Conservation (phyloP, 1,284 basidiomycete genomes). For the Ceratobasidium sp. region DNA sequence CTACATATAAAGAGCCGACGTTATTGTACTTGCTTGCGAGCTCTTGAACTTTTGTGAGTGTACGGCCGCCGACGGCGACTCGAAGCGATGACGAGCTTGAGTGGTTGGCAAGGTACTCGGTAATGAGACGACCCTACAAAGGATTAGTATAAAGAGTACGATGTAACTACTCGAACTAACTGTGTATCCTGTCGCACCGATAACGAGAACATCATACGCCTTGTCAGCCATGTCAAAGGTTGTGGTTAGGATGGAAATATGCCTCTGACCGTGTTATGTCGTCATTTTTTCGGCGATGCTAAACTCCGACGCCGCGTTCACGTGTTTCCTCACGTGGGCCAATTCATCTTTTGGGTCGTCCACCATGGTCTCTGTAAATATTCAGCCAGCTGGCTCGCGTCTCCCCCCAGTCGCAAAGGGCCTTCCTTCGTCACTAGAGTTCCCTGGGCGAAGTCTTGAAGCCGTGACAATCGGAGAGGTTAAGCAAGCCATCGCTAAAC, state of each 20-base stretch:
- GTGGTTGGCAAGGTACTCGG: conserved; percentile 37
- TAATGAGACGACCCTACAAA: conserved; percentile 35
- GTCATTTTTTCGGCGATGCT: too few relatives aligned
- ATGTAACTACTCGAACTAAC: conserved; percentile 5
- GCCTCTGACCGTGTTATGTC: too few relatives aligned
- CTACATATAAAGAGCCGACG: conserved; percentile 31
- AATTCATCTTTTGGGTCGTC: too few relatives aligned
- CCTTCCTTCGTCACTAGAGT: conserved; percentile 64
- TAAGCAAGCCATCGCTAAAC: conserved; percentile 62
- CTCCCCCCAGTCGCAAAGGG: conserved; percentile 57
- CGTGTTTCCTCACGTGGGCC: too few relatives aligned
- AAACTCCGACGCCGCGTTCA: too few relatives aligned
- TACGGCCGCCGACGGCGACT: conserved; percentile 37
- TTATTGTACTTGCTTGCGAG: neutral
- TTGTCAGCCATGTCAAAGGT: conserved; percentile 12
- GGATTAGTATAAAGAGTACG: neutral
- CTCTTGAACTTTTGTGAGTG: conserved; percentile 18
- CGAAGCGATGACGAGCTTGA: conserved; percentile 20
- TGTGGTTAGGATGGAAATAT: too few relatives aligned
- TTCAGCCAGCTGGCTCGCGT: conserved; percentile 54
- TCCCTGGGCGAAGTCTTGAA: conserved; percentile 56
- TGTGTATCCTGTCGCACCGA: conserved; percentile 42
- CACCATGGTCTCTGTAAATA: conserved; percentile 66
- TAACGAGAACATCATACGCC: conserved; percentile 37
- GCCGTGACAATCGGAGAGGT: conserved; percentile 64